phyloP scores from a whole-genome alignment of 495 filamentous ascomycete genomes.

The Oidiodendron maius region DNA sequence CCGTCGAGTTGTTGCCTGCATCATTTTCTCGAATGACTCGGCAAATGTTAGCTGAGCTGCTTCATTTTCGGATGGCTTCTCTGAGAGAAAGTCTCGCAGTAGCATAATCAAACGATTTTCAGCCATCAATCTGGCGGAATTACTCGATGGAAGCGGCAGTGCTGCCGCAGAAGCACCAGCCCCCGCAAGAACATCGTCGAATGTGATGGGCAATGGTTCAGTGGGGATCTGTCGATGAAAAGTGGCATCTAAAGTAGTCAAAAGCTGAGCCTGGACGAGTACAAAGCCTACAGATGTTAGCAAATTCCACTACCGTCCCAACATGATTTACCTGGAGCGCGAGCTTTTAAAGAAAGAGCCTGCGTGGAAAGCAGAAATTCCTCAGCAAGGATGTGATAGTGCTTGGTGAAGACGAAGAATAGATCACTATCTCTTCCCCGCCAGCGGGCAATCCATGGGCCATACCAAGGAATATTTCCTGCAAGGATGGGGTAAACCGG shows the following conservation, averaged over 20 bases:
- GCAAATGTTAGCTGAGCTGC: slow-evolving; percentile 66
- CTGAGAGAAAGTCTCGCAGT: slow-evolving; percentile 77
- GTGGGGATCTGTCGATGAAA: slow-evolving; percentile 63
- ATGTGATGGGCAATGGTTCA: slow-evolving; percentile 57
- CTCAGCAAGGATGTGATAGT: slow-evolving; percentile 76
- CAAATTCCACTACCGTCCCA: not conserved
- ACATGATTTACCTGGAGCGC: slow-evolving; percentile 57
- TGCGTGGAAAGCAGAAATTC: slow-evolving; percentile 68
- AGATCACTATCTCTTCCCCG: slow-evolving; percentile 85
- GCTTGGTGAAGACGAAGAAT: slow-evolving; percentile 90
- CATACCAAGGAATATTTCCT: slow-evolving; percentile 73
- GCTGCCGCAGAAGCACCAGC: slow-evolving; percentile 64
- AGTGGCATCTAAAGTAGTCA: slow-evolving; percentile 76
- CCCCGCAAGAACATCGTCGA: slow-evolving; percentile 73
- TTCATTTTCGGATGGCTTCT: slow-evolving; percentile 49
- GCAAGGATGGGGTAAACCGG: slow-evolving; percentile 64
- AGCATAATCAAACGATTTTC: slow-evolving; percentile 88
- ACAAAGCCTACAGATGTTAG: slow-evolving; percentile 41
- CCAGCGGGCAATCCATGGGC: slow-evolving; percentile 84
- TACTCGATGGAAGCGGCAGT: slow-evolving; percentile 58
- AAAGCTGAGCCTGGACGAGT: slow-evolving; percentile 78
- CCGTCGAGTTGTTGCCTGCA: slow-evolving; percentile 66
- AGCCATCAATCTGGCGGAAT: slow-evolving; percentile 75
- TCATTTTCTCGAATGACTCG: slow-evolving; percentile 65
- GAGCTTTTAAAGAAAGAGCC: slow-evolving; percentile 54